These are phyloP conservation scores for Stropharia rugosoannulata DNA, from an alignment of 768 basidiomycete species.

Conservation along the genomic window DNA sequence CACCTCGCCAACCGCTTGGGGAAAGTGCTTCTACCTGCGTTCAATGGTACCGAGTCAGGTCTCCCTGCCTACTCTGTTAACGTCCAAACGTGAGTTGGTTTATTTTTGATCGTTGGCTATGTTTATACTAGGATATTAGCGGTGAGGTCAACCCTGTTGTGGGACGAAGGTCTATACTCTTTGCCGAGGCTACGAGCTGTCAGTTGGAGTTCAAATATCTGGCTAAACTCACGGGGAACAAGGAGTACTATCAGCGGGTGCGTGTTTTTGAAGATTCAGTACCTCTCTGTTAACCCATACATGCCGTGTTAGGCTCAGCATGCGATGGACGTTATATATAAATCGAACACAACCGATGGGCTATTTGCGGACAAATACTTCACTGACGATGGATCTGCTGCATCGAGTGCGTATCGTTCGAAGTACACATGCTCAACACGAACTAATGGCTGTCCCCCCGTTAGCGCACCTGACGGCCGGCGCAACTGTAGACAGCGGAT, in stretches of 20 bases:
- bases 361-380: conserved; percentile 32
- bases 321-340: conserved; percentile 37
- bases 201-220: conserved; percentile 79
- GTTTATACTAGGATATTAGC: conserved; percentile 13
- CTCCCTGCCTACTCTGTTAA: conserved; percentile 66
- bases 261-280: neutral
- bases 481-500: conserved; percentile 62
- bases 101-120: neutral
- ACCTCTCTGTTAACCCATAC: neutral
- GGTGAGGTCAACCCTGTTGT: conserved; percentile 20
- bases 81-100: conserved; percentile 39
- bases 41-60: conserved; percentile 57
- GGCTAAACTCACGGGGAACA: conserved; percentile 62
- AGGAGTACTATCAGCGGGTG: conserved; percentile 44
- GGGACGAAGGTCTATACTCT: conserved; percentile 21
- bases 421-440: neutral
- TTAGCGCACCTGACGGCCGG: conserved; percentile 50
- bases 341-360: conserved; percentile 26
- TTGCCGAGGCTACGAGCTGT: conserved; percentile 47
- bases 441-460: neutral
- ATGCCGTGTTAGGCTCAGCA: conserved; percentile 27
- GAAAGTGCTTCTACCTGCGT: conserved; percentile 57
- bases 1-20: conserved; percentile 69
- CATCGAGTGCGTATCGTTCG: conserved; percentile 21
- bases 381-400: conserved; percentile 20